Evolutionary conservation across 192 early-diverging fungal species (phyloP), one percentile per base, ranked within the genome.

Genomic region (Coemansia sp.): DNA sequence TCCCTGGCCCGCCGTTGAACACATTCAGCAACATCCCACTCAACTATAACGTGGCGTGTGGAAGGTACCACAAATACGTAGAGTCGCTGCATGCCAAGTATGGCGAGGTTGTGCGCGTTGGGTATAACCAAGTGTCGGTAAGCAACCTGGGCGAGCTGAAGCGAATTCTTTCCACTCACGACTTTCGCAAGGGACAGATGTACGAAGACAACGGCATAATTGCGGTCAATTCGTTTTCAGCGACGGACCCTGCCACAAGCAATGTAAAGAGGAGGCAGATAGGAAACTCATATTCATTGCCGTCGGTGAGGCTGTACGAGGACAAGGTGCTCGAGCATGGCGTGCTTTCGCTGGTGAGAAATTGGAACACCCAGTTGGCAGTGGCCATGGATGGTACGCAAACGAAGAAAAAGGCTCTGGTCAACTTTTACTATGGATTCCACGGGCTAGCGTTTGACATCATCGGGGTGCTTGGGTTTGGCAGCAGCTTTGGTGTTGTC

Each of bases 21-120:
- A 18, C 18, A 16, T 60, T 83, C 38, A 77, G 71, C 24, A 77
- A 66, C 61, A 20, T 77, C 9, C 62, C 60, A 0, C 51, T 77
- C 3, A n/a, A 36, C 33, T 72, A 69, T 45, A 66, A 71, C 18
- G 52, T 49, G 1, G 12, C 63, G 2, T 26, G 55, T 6, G 80
- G 80, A 56, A 60, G 63, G 12, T 75, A 74, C 64, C 68, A 68
- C 43, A 49, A 56, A 21, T 77, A 77, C 36, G 49, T 69, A 8
- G 21, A 35, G 8, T 1, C 2, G 18, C 57, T 80, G 14, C 83
- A 85, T 41, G 56, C 21, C 4, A 21, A 68, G 23, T 85, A 85
- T 44, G 79, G 84, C 18, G 60, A 77, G 14, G 35, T 82, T 11
- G 79, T 82, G n/a, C 79, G 84, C 21, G 48, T 82, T 0, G 76